Evolutionary conservation across 2,329 filamentous ascomycete species (phyloP), one percentile per base, ranked within the genome.

Genomic region (Fusarium tanahbumbuense): DNA sequence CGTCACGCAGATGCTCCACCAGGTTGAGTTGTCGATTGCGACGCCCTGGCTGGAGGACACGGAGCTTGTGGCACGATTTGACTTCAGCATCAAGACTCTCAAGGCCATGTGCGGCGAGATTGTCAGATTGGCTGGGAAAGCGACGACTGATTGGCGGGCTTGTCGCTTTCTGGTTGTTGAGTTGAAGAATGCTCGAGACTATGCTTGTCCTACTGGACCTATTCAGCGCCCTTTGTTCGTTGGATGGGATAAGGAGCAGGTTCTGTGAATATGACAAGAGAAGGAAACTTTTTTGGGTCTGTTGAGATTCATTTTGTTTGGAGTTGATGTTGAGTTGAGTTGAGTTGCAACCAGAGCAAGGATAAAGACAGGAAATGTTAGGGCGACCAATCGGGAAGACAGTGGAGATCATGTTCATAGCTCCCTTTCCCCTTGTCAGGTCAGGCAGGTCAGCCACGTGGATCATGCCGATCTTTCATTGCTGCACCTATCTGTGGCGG

Each of bases 331-430:
- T 22, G 22, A 22, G 23, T 56, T 54, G 53, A 41, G 45, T 30
- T 30, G 28, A 15, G 49, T 61, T 55, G 49, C 23, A 52, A 22
- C 34, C 49, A 53, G 22, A 49, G 50, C 50, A 60, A 45, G n/a
- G 46, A 56, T 62, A 66, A 32, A 48, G 60, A 32, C 53, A 44
- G 45, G 13, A 25, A 56, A 56, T 57, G 50, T 23, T 56, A 50
- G 25, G 59, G 58, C 60, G 63, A 41, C 73, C 71, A 75, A 75
- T 75, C 73, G 72, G 72, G 61, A 71, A 55, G 55, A 57, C 40
- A 58, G 59, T 59, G 61, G 69, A 52, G 57, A 53, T 37, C 30
- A 52, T 37, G 40, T 45, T 45, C 23, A 50, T 42, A 63, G 62
- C 67, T 42, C 52, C 64, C 59, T 48, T 62, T n/a, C 18, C 34